phyloP scores from a whole-genome alignment of 1,284 basidiomycete species.

The Sporisorium exsertum region DNA sequence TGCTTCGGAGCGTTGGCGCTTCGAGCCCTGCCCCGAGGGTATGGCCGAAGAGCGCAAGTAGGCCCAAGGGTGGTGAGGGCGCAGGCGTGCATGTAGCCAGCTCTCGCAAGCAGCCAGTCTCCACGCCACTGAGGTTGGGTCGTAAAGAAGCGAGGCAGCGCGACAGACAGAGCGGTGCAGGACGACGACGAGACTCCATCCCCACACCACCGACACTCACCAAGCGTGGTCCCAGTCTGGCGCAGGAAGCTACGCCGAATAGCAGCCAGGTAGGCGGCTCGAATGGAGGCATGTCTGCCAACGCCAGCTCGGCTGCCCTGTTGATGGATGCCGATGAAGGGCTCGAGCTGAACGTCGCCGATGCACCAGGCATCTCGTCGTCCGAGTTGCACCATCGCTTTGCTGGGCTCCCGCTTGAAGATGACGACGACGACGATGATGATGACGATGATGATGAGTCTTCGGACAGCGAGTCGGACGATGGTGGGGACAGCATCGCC shows the following conservation, averaged over 20 bases:
- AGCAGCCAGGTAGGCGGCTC: slow-evolving; percentile 16
- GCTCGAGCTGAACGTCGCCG: slow-evolving; percentile 32
- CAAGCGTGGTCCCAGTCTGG: slow-evolving; percentile 37
- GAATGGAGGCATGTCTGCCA: slow-evolving; percentile 16
- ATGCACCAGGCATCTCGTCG: slow-evolving; percentile 11
- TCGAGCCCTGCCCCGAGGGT: slow-evolving; percentile 39
- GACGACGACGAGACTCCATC: slow-evolving; percentile 57
- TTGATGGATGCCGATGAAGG: slow-evolving; percentile 60
- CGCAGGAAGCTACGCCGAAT: slow-evolving; percentile 25
- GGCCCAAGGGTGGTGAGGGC: slow-evolving; percentile 3
- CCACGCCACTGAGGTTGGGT: slow-evolving; percentile 52
- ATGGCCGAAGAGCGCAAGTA: slow-evolving; percentile 46
- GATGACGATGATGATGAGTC: slow-evolving; percentile 50
- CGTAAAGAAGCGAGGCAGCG: slow-evolving; percentile 43
- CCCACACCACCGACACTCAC: slow-evolving; percentile 66
- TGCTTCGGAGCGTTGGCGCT: slow-evolving; percentile 62
- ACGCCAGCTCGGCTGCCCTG: slow-evolving; percentile 50
- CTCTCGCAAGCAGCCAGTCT: slow-evolving; percentile 48
- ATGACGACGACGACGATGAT: slow-evolving; percentile 50
- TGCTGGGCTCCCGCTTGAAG: slow-evolving; percentile 26
- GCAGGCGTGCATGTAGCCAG: slow-evolving; percentile 11
- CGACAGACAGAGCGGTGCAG: slow-evolving; percentile 18
- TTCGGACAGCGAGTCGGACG: slow-evolving; percentile 44
- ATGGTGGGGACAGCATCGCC: slow-evolving; percentile 30
- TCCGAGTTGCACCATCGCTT: slow-evolving; percentile 31